Conservation (phyloP, 176 grass and related monocot genomes). For the Aegilops longissima region DNA sequence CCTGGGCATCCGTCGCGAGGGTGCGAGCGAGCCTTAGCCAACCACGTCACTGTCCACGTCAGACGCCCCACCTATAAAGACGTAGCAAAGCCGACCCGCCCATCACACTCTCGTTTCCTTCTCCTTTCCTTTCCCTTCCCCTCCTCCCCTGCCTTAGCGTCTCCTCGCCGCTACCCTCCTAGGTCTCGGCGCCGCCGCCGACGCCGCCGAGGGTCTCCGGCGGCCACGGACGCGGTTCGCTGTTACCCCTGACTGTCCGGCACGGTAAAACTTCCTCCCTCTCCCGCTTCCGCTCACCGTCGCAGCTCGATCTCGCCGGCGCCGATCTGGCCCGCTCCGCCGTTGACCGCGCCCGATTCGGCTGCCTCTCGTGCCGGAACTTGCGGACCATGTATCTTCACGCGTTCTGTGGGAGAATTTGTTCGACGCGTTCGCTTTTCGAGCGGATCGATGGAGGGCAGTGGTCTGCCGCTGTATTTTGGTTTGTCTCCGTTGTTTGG, state of each 20-base stretch:
- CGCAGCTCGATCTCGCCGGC: not conserved
- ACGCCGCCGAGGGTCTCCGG: not conserved
- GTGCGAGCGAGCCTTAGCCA: constrained; percentile 35
- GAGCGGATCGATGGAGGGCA: constrained; percentile 19
- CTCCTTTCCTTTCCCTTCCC: not conserved
- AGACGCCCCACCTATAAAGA: constrained; percentile 24
- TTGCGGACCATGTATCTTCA: not conserved
- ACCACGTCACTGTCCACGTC: constrained; percentile 58
- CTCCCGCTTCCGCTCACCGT: not conserved
- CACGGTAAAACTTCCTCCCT: constrained; percentile 20
- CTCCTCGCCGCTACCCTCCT: constrained; percentile 27
- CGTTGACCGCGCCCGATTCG: constrained; percentile 40
- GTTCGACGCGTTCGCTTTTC: not conserved
- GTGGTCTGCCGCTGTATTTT: not conserved
- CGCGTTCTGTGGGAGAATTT: not conserved
- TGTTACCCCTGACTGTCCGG: not conserved
- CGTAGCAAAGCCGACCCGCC: not conserved
- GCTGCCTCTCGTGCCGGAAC: not conserved
- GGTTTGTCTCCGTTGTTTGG: not conserved
- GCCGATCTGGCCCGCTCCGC: constrained; percentile 33
- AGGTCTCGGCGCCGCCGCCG: constrained; percentile 2
- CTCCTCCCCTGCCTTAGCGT: not conserved
- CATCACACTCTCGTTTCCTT: constrained; percentile 2
- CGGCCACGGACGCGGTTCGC: not conserved
- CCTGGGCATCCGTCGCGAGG: not conserved